Conservation (phyloP, 73 alveolate species). For the Paramecium octaurelia region DNA sequence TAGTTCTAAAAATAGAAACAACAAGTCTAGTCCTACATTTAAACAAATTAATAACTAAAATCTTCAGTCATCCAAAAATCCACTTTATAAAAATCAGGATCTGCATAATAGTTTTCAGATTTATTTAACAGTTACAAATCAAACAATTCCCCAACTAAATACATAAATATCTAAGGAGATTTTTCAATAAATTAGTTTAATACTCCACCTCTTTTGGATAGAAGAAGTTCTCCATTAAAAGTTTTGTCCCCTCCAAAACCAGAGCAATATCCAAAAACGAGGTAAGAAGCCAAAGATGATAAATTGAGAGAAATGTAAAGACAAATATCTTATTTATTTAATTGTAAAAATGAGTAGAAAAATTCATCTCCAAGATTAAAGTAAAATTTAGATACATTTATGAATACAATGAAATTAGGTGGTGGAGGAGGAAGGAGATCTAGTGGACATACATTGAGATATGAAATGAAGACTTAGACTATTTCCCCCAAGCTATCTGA, state of each 20-base stretch:
- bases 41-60: neutral
- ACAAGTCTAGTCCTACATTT: neutral
- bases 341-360: neutral
- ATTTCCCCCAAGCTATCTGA: neutral
- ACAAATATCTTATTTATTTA: neutral
- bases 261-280: neutral
- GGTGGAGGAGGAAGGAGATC: neutral
- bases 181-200: neutral
- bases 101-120: neutral
- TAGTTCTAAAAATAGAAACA: neutral
- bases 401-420: conserved; percentile 1
- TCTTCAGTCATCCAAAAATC: neutral
- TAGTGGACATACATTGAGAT: conserved; percentile 2
- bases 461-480: neutral
- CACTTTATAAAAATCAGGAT: neutral
- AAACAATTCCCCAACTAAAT: neutral
- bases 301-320: neutral
- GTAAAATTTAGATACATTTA: neutral
- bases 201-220: neutral
- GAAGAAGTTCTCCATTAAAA: conserved; percentile 4
- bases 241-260: conserved; percentile 12
- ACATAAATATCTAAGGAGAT: neutral
- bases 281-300: neutral
- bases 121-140: neutral
- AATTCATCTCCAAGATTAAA: conserved; percentile 5